phyloP scores from a whole-genome alignment of 2,329 filamentous ascomycete genomes.

The Huntiella decipiens region DNA sequence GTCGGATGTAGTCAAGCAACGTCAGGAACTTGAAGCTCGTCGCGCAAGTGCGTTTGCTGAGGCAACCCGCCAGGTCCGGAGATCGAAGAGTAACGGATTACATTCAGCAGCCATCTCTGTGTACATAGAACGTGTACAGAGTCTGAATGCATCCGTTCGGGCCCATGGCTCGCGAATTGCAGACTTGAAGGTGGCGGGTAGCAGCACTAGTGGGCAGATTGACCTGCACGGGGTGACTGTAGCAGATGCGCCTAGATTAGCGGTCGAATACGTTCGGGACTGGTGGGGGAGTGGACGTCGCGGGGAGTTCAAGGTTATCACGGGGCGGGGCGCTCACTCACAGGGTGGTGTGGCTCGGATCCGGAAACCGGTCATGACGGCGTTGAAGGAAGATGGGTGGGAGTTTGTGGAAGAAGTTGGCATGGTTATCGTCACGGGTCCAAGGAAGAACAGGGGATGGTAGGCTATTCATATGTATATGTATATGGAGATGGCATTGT shows the following conservation, averaged over 20 bases:
- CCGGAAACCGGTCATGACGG: conserved; percentile 60
- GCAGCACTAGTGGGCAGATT: conserved; percentile 29
- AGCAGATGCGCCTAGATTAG: conserved; percentile 62
- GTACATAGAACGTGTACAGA: conserved; percentile 50
- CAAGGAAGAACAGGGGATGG: neutral
- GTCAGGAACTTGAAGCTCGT: conserved; percentile 1
- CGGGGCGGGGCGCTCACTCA: conserved; percentile 63
- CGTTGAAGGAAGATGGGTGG: conserved; percentile 65
- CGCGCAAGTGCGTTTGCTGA: conserved; percentile 15
- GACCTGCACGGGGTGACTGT: conserved; percentile 78
- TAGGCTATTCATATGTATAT: neutral
- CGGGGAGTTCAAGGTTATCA: conserved; percentile 60
- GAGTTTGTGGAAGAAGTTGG: conserved; percentile 56
- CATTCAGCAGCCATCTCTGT: conserved; percentile 59
- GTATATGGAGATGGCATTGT: neutral
- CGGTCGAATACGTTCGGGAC: conserved; percentile 39
- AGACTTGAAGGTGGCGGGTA: conserved; percentile 54
- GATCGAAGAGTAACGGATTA: conserved; percentile 47
- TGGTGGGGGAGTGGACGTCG: conserved; percentile 48
- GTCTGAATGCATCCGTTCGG: conserved; percentile 30
- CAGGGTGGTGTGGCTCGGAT: conserved; percentile 56
- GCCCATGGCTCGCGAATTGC: conserved; percentile 27
- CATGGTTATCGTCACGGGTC: conserved; percentile 39
- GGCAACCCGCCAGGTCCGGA: conserved; percentile 24
- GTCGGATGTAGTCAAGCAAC: neutral